Percentiles rank a stretch among this genome's conserved stretches.
These are phyloP conservation scores for Inosperma sp. DNA, from an alignment of 768 basidiomycete genomes.

Conservation along the genomic window DNA sequence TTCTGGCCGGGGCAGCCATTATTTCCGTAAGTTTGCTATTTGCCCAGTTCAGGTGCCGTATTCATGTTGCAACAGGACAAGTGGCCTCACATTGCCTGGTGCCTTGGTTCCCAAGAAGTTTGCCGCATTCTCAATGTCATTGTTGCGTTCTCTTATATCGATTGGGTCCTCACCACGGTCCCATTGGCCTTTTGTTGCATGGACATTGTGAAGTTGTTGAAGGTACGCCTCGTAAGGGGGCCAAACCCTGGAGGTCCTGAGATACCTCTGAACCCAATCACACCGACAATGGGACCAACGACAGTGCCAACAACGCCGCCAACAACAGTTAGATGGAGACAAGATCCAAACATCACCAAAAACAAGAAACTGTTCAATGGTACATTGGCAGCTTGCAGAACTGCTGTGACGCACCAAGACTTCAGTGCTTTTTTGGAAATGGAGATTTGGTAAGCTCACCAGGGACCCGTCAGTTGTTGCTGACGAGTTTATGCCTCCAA, in stretches of 20 bases:
- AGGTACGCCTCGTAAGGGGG: no score
- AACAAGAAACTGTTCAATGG: neutral
- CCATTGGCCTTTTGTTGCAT: slow-evolving; percentile 41
- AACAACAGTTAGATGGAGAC: neutral
- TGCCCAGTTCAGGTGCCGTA: neutral
- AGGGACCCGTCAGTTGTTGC: neutral
- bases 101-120: slow-evolving; percentile 40
- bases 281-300: no score
- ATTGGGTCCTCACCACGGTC: slow-evolving; percentile 49
- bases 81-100: slow-evolving; percentile 56
- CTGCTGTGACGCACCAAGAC: neutral
- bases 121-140: slow-evolving; percentile 63
- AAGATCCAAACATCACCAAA: neutral
- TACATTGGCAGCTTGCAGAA: neutral
- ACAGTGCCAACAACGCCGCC: no score
- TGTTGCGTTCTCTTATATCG: slow-evolving; percentile 66
- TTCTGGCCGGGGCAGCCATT: slow-evolving; percentile 59
- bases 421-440: neutral
- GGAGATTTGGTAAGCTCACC: neutral
- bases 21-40: slow-evolving; percentile 44
- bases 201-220: no score
- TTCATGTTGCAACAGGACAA: slow-evolving; percentile 27
- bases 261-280: no score
- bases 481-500: neutral
- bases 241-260: no score